Evolutionary conservation across 306 rosid genomes (phyloP), one percentile per base, ranked within the genome.

Genomic region (Prosopis cineraria): DNA sequence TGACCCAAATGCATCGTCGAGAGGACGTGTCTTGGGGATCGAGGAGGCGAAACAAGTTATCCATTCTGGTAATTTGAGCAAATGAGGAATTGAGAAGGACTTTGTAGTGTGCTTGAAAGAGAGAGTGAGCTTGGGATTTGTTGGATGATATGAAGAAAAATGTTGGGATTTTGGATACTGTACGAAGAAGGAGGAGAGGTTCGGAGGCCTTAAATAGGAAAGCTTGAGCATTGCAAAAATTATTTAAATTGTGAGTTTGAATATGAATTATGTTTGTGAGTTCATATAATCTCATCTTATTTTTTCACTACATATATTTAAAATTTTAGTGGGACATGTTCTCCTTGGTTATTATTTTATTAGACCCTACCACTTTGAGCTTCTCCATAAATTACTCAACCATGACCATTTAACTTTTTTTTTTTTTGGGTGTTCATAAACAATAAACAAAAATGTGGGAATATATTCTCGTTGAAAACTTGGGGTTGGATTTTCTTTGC

Each of bases 1-100:
- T 93, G 7, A 95, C 90, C 90, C 97, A 88, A 44, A 88, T 65
- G 83, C 91, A 86, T 3, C 96, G 88, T 17, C 89, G 81, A 31
- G 93, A 88, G 73, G 84, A 30, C 50, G 25, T 39, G 64, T 93
- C 91, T 22, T 90, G 82, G 33, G 78, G 62, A 58, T 92, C 96
- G 12, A 62, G 81, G 17, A 86, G 81, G 70, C 95, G 85, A 56
- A 93, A 83, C 70, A 86, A 34, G 66, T 82, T 91, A 78, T 92
- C 96, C 98, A 94, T 94, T 53, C 0, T 14, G 36, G 11, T 71
- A 19, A 24, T 48, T 45, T 79, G 22, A 68, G 72, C 16, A 25
- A 43, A n/a, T 48, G 64, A 12, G 12, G 44, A 24, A 3, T 7
- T 34, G 10, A 43, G 2, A 45, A 27, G 31, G 50, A 13, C 22